A percentile compares a stretch with the other conserved stretches of the same genome.
Conservation (phyloP, 352 stramenopile species). For the Globisporangium irregulare region DNA sequence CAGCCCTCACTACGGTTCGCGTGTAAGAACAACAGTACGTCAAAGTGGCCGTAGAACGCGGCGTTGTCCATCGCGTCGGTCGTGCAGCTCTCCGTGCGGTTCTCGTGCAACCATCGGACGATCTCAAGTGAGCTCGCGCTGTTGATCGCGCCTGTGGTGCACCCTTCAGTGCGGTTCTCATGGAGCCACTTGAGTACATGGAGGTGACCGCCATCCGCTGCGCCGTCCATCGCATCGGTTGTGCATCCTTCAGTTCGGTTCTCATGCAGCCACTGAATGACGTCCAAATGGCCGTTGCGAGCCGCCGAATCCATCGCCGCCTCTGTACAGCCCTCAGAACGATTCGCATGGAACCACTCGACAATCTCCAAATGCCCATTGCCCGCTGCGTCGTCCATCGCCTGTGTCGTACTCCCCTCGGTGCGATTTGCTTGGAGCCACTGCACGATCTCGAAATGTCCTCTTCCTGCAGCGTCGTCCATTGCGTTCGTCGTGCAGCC, state of each 20-base stretch:
- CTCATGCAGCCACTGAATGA: constrained; percentile 12
- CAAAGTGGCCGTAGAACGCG: constrained; percentile 25
- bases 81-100: constrained; percentile 22
- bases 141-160: constrained; percentile 18
- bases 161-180: constrained; percentile 17
- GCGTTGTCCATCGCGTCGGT: constrained; percentile 30
- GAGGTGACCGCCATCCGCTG: constrained; percentile 20
- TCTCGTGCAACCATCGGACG: constrained; percentile 18
- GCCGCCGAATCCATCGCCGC: constrained; percentile 16
- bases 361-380: constrained; percentile 23
- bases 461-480: constrained; percentile 20
- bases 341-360: constrained; percentile 47
- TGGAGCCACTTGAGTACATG: constrained; percentile 23
- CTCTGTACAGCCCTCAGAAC: constrained; percentile 27
- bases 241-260: constrained; percentile 6
- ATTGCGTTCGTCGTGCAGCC: constrained; percentile 22
- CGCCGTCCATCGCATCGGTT: constrained; percentile 24
- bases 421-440: constrained; percentile 15
- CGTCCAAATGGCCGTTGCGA: constrained; percentile 9
- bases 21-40: constrained; percentile 26
- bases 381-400: constrained; percentile 13
- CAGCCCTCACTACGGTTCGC: constrained; percentile 17
- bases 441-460: constrained; percentile 18
- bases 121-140: constrained; percentile 20
- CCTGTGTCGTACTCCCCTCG: constrained; percentile 6